Base-by-base conservation (phyloP, 1,139 yeast genomes). In the Pichia sp. region DNA sequence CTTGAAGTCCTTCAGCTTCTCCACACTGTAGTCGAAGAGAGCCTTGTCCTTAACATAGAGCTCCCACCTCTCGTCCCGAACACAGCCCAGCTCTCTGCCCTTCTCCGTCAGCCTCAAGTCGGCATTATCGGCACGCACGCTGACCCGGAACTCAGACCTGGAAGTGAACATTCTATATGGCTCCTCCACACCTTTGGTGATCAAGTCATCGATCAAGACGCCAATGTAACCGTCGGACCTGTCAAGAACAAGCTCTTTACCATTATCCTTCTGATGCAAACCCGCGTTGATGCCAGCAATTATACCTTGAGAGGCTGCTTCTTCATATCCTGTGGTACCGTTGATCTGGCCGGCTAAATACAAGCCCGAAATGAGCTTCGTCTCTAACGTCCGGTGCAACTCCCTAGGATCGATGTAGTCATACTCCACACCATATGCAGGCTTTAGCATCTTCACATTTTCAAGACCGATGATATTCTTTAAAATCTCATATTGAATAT, bases 281-380 rank as follows among this genome's bases (percentile, higher is more conserved):
- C 92, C 93, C 0, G 99, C 98, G 68, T 95, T 95, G 43, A 92
- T 86, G 6, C 99, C 99, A 1, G 99, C 99, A 50, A 95, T 73
- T 55, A 92, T 79, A 1, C 99, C 99, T 67, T 93, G 99, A 0
- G 98, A 85, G 1, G 97, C 97, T 0, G 99, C 99, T 68, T 95
- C 99, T 72, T 95, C 99, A 64, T 95, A 95, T 0, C 99, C 99
- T 0, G 99, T 95, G 1, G 99, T 95, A 47, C 99, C 99, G 67
- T 95, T 95, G 46, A 95, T 95, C 70, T 95, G 99, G 1, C 99
- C 99, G 0, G 99, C 99, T 53, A 95, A 75, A 66, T 74, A 95
- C 46, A 95, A 72, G 0, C 98, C 98, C 16, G 77, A 73, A 1
- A 95, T 83, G 5, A 81, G 71, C 64, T 89, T 90, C 0, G 98